Evolutionary conservation across 2,329 filamentous ascomycete genomes (phyloP).

Genomic region (Sporothrix dimorphospora): DNA sequence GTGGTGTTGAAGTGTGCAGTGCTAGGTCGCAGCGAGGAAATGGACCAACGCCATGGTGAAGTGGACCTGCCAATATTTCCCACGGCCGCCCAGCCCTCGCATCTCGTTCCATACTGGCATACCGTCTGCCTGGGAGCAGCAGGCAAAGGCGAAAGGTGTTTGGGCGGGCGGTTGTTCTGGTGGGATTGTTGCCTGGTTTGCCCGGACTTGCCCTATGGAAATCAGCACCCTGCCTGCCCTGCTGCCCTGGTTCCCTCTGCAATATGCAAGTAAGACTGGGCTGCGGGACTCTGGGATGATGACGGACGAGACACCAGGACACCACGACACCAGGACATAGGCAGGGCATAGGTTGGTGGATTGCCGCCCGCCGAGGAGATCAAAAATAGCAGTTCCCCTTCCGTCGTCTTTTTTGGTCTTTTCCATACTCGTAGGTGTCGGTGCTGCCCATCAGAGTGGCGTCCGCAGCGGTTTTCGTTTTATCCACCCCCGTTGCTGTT

Average conservation of each 20-base stretch:
- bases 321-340: neutral
- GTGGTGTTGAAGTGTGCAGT: slow-evolving; percentile 1
- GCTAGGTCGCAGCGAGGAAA: neutral
- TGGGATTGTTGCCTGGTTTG: slow-evolving; percentile 25
- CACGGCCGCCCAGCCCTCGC: slow-evolving; percentile 8
- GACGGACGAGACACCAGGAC: slow-evolving; percentile 1
- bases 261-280: slow-evolving; percentile 28
- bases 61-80: neutral
- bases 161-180: neutral
- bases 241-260: slow-evolving; percentile 21
- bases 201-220: neutral
- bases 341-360: neutral
- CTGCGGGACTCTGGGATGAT: slow-evolving; percentile 11
- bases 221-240: slow-evolving; percentile 2
- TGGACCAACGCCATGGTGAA: neutral
- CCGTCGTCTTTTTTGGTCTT: neutral
- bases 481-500: slow-evolving; percentile 24
- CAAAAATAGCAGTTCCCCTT: slow-evolving; percentile 13
- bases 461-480: slow-evolving; percentile 11
- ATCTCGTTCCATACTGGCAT: neutral
- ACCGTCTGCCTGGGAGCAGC: slow-evolving; percentile 15
- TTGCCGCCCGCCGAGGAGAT: neutral
- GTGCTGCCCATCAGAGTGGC: neutral
- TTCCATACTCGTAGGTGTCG: neutral
- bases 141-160: neutral